Percentiles rank a stretch among this genome's conserved stretches.
Evolutionary conservation across 2,329 filamentous ascomycete species (phyloP).

Genomic region (Fusarium pseudoanthophilum): DNA sequence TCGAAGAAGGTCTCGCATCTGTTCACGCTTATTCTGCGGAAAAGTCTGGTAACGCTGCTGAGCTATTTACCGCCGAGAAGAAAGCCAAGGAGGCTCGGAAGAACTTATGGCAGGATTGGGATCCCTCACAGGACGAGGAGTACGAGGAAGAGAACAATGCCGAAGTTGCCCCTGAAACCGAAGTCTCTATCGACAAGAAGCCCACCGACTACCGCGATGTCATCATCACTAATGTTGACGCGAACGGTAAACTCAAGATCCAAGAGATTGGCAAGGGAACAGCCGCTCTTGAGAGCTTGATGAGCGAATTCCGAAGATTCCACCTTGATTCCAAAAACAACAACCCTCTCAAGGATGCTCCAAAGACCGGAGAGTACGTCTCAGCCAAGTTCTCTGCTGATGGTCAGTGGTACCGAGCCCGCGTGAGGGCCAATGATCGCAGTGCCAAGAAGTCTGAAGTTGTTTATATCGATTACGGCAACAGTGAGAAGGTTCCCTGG

Average conservation of each 20-base stretch:
- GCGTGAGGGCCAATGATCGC: constrained; percentile 91
- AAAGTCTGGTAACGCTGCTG: constrained; percentile 88
- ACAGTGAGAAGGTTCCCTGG: constrained; percentile 91
- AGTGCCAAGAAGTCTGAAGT: constrained; percentile 89
- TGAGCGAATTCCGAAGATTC: constrained; percentile 91
- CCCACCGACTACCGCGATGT: constrained; percentile 89
- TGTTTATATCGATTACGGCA: constrained; percentile 95
- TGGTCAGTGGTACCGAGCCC: constrained; percentile 93
- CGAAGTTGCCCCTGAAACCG: constrained; percentile 60
- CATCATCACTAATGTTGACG: constrained; percentile 89
- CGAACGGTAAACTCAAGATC: constrained; percentile 84
- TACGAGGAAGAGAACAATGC: constrained; percentile 64
- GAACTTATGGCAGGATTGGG: constrained; percentile 93
- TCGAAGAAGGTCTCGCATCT: constrained; percentile 92
- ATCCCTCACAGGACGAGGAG: constrained; percentile 84
- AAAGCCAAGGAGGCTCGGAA: constrained; percentile 89
- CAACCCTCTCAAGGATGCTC: constrained; percentile 75
- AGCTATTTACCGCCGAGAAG: constrained; percentile 88
- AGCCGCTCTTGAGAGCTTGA: constrained; percentile 83
- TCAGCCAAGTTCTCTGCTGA: constrained; percentile 92
- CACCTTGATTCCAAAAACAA: constrained; percentile 86
- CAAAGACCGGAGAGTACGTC: constrained; percentile 92
- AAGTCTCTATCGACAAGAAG: constrained; percentile 72
- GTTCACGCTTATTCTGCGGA: constrained; percentile 97
- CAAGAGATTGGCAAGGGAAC: constrained; percentile 92